Base-by-base conservation (phyloP, 2,329 filamentous ascomycete genomes). In the Chaetomiaceae sp. region DNA sequence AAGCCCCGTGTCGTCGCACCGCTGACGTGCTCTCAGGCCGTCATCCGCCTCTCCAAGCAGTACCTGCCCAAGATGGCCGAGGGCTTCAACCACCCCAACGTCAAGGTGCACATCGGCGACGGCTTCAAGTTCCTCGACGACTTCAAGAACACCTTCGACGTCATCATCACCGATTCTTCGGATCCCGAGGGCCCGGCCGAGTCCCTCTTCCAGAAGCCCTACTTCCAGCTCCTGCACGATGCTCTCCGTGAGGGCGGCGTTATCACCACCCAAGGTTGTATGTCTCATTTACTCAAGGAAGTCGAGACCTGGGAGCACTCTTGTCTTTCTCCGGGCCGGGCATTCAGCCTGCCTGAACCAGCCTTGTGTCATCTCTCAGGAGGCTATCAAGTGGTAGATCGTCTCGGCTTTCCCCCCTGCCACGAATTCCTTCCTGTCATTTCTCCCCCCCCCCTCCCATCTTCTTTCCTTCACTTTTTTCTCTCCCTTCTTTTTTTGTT, bases 181-280 rank as follows among this genome's bases (percentile, higher is more conserved):
- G 93, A 99, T 71, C 93, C 93, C 50, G 93, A 97, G 70, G 93
- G 93, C 58, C 93, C 93, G 27, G 93, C 93, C 62, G 91, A 97
- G 82, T 86, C 82, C 65, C 82, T 99, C 60, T 99, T 99, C 86
- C 83, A 97, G 82, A 96, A 96, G 81, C 86, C 90, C 56, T 99
- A 99, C 82, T 99, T 97, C 73, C 80, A 96, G 80, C 85, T 99
- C 62, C 82, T 99, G 57, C 79, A 86, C 71, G 87, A 85, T 66
- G 93, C 93, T 64, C 84, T 97, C 64, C 85, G 88, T 62, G 89
- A 96, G 66, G 92, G 91, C 74, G 93, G 93, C 77, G 90, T 99
- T 68, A 97, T 99, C 76, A 92, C 90, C 74, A 99, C 93, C 70
- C 93, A 99, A 96, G 93, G 93, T 99, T 95, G 89, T 95, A 90